These are phyloP conservation scores for Ustilago vetiveriae DNA, from an alignment of 1,284 basidiomycete species.

Conservation along the genomic window DNA sequence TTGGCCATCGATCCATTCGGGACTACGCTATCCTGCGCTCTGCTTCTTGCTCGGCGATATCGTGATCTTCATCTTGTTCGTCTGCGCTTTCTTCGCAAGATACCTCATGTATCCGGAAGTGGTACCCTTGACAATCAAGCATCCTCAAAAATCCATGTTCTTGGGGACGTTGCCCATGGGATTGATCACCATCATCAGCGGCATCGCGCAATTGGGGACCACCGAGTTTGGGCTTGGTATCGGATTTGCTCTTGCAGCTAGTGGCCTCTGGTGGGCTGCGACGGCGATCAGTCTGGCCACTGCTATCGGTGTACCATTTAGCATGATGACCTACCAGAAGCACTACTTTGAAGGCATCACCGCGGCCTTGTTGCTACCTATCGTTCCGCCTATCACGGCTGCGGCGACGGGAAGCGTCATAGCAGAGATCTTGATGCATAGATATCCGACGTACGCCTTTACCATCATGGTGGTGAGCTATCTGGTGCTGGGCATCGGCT, in stretches of 20 bases:
- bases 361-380: conserved; percentile 52
- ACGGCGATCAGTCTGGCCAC: conserved; percentile 35
- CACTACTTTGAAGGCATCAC: conserved; percentile 58
- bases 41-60: conserved; percentile 47
- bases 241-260: conserved; percentile 38
- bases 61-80: conserved; percentile 50
- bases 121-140: conserved; percentile 55
- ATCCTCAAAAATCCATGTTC: conserved; percentile 57
- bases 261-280: conserved; percentile 50
- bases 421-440: conserved; percentile 43
- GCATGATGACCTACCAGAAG: conserved; percentile 58
- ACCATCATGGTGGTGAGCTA: conserved; percentile 54
- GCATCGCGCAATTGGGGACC: conserved; percentile 51
- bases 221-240: conserved; percentile 43
- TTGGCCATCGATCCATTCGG: conserved; percentile 37
- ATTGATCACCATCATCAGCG: conserved; percentile 53
- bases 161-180: conserved; percentile 58
- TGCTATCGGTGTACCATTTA: conserved; percentile 51
- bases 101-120: conserved; percentile 58
- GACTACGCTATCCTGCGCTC: conserved; percentile 29
- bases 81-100: conserved; percentile 41
- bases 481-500: conserved; percentile 53
- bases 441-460: conserved; percentile 50
- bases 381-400: conserved; percentile 59
- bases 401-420: conserved; percentile 50